Evolutionary conservation across 2,329 filamentous ascomycete species (phyloP).

Genomic region (Phoma herbarum): DNA sequence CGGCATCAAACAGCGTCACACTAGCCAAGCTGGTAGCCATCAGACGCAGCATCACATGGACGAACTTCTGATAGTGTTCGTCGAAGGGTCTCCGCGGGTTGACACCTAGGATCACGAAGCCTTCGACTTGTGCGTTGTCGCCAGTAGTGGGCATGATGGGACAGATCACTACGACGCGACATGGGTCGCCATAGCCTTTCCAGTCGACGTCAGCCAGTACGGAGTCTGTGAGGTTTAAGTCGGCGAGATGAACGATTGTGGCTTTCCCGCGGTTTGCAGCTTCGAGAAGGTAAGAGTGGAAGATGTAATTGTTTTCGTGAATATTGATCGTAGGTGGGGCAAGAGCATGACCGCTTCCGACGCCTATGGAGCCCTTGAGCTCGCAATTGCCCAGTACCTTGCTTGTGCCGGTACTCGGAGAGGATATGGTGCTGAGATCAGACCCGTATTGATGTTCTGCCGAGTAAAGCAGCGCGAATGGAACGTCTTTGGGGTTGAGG

Average conservation of each 20-base stretch:
- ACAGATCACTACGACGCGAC: slow-evolving; percentile 46
- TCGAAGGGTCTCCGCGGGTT: slow-evolving; percentile 52
- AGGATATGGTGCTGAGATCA: slow-evolving; percentile 29
- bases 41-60: slow-evolving; percentile 48
- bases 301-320: slow-evolving; percentile 28
- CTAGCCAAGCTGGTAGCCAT: slow-evolving; percentile 52
- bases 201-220: slow-evolving; percentile 42
- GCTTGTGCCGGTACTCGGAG: slow-evolving; percentile 23
- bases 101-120: slow-evolving; percentile 52
- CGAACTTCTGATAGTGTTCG: slow-evolving; percentile 51
- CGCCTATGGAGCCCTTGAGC: slow-evolving; percentile 40
- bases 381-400: slow-evolving; percentile 24
- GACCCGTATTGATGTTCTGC: slow-evolving; percentile 25
- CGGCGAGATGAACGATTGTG: slow-evolving; percentile 40
- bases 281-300: slow-evolving; percentile 38
- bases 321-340: slow-evolving; percentile 40
- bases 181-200: slow-evolving; percentile 48
- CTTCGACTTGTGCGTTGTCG: slow-evolving; percentile 44
- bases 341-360: slow-evolving; percentile 34
- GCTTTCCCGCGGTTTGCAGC: slow-evolving; percentile 40
- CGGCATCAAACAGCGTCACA: slow-evolving; percentile 52
- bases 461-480: slow-evolving; percentile 39
- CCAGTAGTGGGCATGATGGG: slow-evolving; percentile 50
- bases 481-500: slow-evolving; percentile 67
- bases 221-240: slow-evolving; percentile 37